Evolutionary conservation across 768 basidiomycete species (phyloP).

Genomic region (Termitomyces sp.): DNA sequence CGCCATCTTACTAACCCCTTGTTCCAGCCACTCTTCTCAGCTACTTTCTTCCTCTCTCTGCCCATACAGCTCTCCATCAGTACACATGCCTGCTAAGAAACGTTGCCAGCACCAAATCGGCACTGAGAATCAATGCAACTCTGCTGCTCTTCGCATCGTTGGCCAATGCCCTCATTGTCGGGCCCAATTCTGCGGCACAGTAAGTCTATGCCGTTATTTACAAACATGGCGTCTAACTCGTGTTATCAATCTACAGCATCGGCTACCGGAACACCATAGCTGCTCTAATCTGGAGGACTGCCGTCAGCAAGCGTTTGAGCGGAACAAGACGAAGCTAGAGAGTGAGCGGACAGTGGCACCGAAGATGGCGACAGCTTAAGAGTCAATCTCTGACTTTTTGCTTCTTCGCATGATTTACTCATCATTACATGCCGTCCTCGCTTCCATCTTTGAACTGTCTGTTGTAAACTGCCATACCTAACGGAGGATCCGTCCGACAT

Average conservation of each 20-base stretch:
- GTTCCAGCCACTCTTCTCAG: not conserved
- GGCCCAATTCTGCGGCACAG: conserved; percentile 70
- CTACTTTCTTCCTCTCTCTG: not conserved
- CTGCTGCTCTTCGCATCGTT: conserved; percentile 77
- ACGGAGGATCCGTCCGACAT: not conserved
- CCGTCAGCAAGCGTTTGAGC: conserved; percentile 81
- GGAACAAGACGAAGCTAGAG: conserved; percentile 85
- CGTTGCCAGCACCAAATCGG: conserved; percentile 68
- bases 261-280: conserved; percentile 83
- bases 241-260: conserved; percentile 49
- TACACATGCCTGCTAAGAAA: conserved; percentile 71
- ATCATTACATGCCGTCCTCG: conserved; percentile 2
- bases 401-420: conserved; percentile 1
- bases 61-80: not conserved
- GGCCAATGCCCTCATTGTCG: conserved; percentile 83
- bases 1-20: not conserved
- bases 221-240: conserved; percentile 14
- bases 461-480: conserved; percentile 6
- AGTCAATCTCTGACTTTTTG: conserved; percentile 2
- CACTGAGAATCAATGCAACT: conserved; percentile 59
- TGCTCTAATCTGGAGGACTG: conserved; percentile 83
- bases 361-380: conserved; percentile 81
- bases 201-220: conserved; percentile 33
- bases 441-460: conserved; percentile 9
- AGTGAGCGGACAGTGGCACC: conserved; percentile 81